phyloP scores from a whole-genome alignment of 2,329 filamentous ascomycete genomes.

The Dothiorella sarmentorum region DNA sequence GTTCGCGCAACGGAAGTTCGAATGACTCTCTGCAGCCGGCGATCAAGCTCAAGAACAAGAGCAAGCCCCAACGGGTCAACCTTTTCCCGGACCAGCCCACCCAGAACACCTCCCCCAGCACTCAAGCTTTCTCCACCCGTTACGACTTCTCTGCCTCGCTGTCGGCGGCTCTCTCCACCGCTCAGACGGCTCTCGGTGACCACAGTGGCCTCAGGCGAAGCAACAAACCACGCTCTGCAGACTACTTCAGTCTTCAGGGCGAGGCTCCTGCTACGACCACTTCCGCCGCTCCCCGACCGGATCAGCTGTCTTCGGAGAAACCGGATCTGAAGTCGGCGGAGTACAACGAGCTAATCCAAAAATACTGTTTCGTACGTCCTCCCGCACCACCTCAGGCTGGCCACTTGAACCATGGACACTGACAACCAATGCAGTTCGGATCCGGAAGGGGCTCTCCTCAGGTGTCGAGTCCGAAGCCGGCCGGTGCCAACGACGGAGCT shows the following conservation, averaged over 20 bases:
- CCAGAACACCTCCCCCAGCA: conserved; percentile 39
- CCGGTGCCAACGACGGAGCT: conserved; percentile 29
- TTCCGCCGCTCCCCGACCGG: conserved; percentile 46
- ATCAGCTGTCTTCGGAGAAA: conserved; percentile 57
- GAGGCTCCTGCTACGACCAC: conserved; percentile 25
- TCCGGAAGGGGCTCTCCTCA: conserved; percentile 43
- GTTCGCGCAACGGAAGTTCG: conserved; percentile 41
- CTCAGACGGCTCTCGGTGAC: conserved; percentile 62
- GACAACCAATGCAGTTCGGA: conserved; percentile 48
- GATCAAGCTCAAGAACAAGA: conserved; percentile 67
- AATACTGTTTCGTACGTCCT: conserved; percentile 96
- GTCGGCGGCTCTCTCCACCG: conserved; percentile 72
- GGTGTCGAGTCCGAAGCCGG: conserved; percentile 21
- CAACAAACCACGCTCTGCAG: conserved; percentile 22
- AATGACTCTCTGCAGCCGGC: conserved; percentile 58
- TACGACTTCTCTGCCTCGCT: conserved; percentile 97
- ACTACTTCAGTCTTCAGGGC: conserved; percentile 38
- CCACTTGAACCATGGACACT: conserved; percentile 35
- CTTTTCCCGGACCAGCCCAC: conserved; percentile 54
- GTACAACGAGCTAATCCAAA: conserved; percentile 95
- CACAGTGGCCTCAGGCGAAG: conserved; percentile 47
- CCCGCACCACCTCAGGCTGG: conserved; percentile 30
- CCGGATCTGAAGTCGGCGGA: conserved; percentile 78
- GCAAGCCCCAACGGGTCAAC: conserved; percentile 55
- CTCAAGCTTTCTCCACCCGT: conserved; percentile 80